Evolutionary conservation across 192 early-diverging fungal species (phyloP).

Genomic region (Coemansia sp.): DNA sequence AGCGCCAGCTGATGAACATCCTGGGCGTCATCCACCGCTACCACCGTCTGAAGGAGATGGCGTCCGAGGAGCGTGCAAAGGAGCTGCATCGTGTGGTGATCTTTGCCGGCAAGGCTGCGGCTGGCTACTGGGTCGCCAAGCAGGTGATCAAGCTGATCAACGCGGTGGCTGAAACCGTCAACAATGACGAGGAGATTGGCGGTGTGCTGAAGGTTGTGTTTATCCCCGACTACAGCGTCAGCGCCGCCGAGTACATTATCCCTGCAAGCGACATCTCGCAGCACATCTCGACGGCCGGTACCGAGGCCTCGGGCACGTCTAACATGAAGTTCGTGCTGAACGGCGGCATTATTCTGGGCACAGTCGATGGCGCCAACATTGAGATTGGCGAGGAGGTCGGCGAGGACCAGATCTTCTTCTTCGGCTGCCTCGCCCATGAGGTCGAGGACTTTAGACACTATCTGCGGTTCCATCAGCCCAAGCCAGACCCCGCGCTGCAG

Average conservation of each 20-base stretch:
- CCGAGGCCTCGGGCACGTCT: constrained; percentile 97
- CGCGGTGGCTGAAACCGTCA: constrained; percentile 85
- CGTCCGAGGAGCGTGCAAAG: constrained; percentile 61
- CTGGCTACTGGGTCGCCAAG: constrained; percentile 99
- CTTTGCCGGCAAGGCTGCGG: constrained; percentile 96
- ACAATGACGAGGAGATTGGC: constrained; percentile 79
- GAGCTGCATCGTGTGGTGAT: constrained; percentile 78
- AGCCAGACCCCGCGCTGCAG: constrained; percentile 79
- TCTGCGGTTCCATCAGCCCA: constrained; percentile 77
- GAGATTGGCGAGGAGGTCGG: constrained; percentile 98
- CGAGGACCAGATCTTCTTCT: constrained; percentile 97
- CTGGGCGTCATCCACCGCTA: constrained; percentile 94
- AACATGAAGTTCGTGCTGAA: constrained; percentile 99
- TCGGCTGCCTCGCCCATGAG: constrained; percentile 87
- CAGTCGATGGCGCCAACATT: constrained; percentile 98
- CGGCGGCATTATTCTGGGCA: constrained; percentile 97
- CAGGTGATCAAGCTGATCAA: constrained; percentile 99
- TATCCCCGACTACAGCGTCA: constrained; percentile 99
- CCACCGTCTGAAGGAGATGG: constrained; percentile 79
- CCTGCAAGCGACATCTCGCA: constrained; percentile 99
- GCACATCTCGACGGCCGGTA: constrained; percentile 99
- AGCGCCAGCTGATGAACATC: constrained; percentile 99
- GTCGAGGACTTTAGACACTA: constrained; percentile 95
- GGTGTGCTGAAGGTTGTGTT: constrained; percentile 94
- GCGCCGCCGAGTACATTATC: constrained; percentile 92